Percentiles rank a stretch among this genome's conserved stretches.
Conservation (phyloP, 2,329 filamentous ascomycete species). For the Cytospora piceicola region DNA sequence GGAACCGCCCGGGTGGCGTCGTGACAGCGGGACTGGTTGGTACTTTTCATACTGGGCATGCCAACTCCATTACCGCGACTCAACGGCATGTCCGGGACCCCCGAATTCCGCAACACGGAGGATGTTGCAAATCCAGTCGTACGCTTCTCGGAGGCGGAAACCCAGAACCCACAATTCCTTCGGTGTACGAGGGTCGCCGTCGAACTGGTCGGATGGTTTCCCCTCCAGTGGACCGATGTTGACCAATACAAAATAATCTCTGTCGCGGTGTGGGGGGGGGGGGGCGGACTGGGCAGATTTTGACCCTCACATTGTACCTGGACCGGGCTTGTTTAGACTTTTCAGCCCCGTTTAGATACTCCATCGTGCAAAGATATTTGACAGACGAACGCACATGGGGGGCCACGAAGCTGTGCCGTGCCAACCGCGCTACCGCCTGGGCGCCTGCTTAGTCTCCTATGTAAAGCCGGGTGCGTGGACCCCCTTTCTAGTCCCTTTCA, state of each 20-base stretch:
- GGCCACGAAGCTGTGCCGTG: not conserved
- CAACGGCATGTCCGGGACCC: not conserved
- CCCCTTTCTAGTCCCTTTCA: constrained; percentile 14
- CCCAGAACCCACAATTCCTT: not conserved
- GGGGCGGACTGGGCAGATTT: not conserved
- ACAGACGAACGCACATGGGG: not conserved
- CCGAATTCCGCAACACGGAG: not conserved
- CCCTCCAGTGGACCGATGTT: not conserved
- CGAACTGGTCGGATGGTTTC: not conserved
- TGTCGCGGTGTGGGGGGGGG: not conserved
- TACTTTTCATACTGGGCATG: too few relatives aligned
- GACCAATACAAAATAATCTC: not conserved
- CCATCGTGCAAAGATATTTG: not conserved
- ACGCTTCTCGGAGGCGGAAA: not conserved
- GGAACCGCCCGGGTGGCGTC: too few relatives aligned
- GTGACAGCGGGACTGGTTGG: too few relatives aligned
- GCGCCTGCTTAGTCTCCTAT: not conserved
- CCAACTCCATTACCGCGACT: too few relatives aligned
- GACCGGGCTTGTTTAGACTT: not conserved
- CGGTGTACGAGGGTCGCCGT: not conserved
- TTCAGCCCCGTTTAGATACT: not conserved
- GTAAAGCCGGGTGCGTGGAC: not conserved
- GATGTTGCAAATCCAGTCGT: not conserved
- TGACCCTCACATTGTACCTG: not conserved
- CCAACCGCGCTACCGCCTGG: not conserved